These are phyloP conservation scores for Paramecium sexaurelia DNA, from an alignment of 73 alveolate species.

Conservation along the genomic window DNA sequence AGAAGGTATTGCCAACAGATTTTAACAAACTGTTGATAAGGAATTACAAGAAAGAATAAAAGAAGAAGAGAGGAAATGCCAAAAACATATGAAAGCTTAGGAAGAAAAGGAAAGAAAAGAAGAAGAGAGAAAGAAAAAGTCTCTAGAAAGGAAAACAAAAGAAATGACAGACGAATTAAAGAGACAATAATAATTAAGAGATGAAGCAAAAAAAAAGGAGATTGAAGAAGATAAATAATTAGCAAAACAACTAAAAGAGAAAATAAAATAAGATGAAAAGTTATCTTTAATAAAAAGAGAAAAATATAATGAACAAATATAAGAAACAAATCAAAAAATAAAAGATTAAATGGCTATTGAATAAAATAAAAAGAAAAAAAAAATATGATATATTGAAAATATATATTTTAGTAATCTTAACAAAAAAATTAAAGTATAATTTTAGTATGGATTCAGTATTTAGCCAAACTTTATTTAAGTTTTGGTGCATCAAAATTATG, in stretches of 20 bases:
- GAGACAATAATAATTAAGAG: conserved; percentile 8
- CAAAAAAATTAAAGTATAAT: not conserved
- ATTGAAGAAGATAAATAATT: conserved; percentile 25
- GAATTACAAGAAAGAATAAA: not conserved
- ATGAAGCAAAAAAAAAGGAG: not conserved
- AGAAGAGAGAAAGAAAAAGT: conserved; percentile 4
- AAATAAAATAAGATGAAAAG: conserved; percentile 1
- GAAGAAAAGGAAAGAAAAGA: not conserved
- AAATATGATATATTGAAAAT: not conserved
- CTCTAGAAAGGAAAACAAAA: not conserved
- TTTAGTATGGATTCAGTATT: not conserved
- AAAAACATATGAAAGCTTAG: not conserved
- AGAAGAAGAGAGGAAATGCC: conserved; percentile 25
- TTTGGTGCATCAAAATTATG: not conserved
- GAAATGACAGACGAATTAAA: conserved; percentile 46
- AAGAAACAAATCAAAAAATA: not conserved
- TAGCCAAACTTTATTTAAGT: not conserved
- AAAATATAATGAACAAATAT: not conserved
- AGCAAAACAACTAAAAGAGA: not conserved
- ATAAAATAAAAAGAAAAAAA: conserved; percentile 14
- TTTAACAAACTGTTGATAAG: conserved; percentile 16
- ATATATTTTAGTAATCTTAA: no score
- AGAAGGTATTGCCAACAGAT: not conserved
- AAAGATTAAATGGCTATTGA: conserved; percentile 13
- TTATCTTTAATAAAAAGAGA: conserved; percentile 19